Conservation (phyloP, 2,329 filamentous ascomycete genomes). For the Fusarium mundagurra region DNA sequence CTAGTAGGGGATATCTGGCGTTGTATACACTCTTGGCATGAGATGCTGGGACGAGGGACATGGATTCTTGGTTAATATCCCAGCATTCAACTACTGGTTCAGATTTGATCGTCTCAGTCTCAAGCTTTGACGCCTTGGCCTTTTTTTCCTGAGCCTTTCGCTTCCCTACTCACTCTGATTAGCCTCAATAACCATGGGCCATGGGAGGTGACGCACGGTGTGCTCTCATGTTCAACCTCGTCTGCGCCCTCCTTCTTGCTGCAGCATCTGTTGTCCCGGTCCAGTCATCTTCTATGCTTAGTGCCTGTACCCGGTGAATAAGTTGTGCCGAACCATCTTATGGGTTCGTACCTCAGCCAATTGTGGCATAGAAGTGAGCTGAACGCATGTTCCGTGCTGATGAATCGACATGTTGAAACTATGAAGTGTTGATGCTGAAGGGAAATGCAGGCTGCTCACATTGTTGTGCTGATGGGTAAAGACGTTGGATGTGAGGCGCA, state of each 20-base stretch:
- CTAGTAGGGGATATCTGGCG: neutral
- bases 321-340: neutral
- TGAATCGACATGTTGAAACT: neutral
- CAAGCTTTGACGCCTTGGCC: neutral
- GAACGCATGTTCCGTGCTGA: neutral
- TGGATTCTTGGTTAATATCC: constrained; percentile 10
- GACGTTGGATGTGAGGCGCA: constrained; percentile 4
- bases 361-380: constrained; percentile 17
- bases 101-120: neutral
- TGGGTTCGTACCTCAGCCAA: constrained; percentile 2
- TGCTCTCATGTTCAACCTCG: constrained; percentile 57
- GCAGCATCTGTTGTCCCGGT: constrained; percentile 55
- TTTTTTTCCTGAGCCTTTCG: constrained; percentile 11
- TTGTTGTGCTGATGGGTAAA: neutral
- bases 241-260: constrained; percentile 54
- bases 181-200: no score
- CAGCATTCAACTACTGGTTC: constrained; percentile 6
- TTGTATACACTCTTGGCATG: neutral
- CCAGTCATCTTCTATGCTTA: constrained; percentile 55
- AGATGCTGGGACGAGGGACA: neutral
- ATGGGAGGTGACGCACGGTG: constrained; percentile 40
- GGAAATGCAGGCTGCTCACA: constrained; percentile 42
- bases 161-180: constrained; percentile 7
- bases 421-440: neutral
- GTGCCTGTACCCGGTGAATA: constrained; percentile 46